Evolutionary conservation across 2,329 filamentous ascomycete genomes (phyloP).

Genomic region (Lithohypha guttulata): DNA sequence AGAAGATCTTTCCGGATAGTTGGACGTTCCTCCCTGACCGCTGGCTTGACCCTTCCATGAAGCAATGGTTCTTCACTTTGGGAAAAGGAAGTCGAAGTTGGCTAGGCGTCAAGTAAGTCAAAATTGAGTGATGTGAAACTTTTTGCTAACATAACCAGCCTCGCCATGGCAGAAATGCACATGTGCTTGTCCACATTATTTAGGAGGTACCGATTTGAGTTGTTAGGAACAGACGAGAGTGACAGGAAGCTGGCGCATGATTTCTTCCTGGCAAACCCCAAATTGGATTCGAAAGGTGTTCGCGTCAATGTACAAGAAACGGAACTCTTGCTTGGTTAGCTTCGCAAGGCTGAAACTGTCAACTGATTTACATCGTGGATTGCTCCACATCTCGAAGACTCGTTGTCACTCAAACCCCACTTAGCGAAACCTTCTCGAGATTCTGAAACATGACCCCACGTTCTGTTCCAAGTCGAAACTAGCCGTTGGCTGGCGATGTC

Average conservation of each 20-base stretch:
- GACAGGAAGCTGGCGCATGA: constrained; percentile 25
- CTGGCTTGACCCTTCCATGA: constrained; percentile 21
- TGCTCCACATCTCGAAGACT: no score
- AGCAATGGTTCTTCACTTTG: constrained; percentile 32
- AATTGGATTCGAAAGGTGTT: constrained; percentile 21
- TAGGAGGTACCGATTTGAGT: constrained; percentile 24
- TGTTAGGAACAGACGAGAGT: constrained; percentile 25
- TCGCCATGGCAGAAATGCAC: constrained; percentile 27
- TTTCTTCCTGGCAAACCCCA: constrained; percentile 20
- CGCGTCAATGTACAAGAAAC: no score
- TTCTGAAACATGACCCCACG: no score
- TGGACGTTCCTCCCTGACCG: constrained; percentile 23
- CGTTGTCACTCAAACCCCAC: no score
- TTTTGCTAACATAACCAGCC: constrained; percentile 15
- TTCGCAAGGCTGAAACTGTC: no score
- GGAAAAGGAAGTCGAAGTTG: constrained; percentile 35
- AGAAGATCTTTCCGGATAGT: constrained; percentile 24
- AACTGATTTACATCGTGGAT: no score
- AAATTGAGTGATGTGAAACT: constrained; percentile 13
- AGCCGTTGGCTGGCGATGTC: no score
- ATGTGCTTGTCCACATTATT: constrained; percentile 25
- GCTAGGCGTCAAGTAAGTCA: constrained; percentile 32
- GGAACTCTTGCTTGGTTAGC: no score
- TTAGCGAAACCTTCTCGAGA: no score
- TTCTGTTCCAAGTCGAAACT: no score